phyloP scores from a whole-genome alignment of 805 yeast genomes.

The Candida sonorensis region DNA sequence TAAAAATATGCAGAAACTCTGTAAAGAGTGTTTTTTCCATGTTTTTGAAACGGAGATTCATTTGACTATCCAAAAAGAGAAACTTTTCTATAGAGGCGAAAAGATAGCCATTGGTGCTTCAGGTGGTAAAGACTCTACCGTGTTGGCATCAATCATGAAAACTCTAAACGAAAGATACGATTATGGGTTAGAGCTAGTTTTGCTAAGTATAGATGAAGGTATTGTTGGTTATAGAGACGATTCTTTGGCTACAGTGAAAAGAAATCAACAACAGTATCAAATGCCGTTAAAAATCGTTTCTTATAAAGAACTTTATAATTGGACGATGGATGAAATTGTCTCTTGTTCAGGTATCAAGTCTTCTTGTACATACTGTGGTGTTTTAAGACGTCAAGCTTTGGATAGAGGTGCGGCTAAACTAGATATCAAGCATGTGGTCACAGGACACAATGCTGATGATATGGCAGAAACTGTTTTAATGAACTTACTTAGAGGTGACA shows the following conservation, averaged over 20 bases:
- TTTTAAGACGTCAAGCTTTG: conserved; percentile 88
- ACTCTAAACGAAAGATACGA: conserved; percentile 80
- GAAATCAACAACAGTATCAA: conserved; percentile 70
- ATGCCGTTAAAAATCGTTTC: conserved; percentile 47
- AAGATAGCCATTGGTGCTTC: conserved; percentile 95
- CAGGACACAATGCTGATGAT: conserved; percentile 99
- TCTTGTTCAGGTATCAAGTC: conserved; percentile 89
- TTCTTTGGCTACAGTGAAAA: conserved; percentile 90
- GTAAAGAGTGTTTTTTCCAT: conserved; percentile 82
- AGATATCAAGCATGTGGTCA: conserved; percentile 83
- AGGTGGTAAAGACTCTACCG: conserved; percentile 98
- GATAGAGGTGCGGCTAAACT: conserved; percentile 92
- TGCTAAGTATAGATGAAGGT: conserved; percentile 92
- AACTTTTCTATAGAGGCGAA: conserved; percentile 75
- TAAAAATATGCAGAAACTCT: conserved; percentile 80
- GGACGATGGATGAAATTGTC: conserved; percentile 99
- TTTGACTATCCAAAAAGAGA: conserved; percentile 67
- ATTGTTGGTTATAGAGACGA: conserved; percentile 96
- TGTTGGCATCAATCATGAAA: conserved; percentile 80
- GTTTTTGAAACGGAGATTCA: conserved; percentile 96
- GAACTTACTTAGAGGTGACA: conserved; percentile 95
- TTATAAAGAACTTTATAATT: conserved; percentile 81
- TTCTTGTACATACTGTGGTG: conserved; percentile 98
- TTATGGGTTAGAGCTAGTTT: conserved; percentile 79
- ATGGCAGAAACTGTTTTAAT: conserved; percentile 97